Percentiles rank a stretch among this genome's conserved stretches.
These are phyloP conservation scores for Cordyceps farinosa DNA, from an alignment of 2,329 filamentous ascomycete genomes.

Conservation along the genomic window DNA sequence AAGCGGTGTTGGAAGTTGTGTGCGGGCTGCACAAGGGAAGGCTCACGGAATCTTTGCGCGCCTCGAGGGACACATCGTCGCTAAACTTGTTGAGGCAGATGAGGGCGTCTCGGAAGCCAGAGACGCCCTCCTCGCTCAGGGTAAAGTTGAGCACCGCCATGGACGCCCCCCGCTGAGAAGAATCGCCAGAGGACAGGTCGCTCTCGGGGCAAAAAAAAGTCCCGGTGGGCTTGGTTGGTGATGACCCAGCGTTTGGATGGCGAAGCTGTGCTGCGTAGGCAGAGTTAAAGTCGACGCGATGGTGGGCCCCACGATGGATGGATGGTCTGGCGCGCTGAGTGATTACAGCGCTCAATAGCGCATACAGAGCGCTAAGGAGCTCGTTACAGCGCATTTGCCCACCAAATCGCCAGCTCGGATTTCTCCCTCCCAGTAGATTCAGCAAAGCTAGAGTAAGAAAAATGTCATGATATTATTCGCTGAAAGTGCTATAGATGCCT, in stretches of 20 bases:
- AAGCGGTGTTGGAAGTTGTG: neutral
- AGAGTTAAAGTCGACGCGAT: neutral
- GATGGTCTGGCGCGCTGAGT: neutral
- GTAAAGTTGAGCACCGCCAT: constrained; percentile 70
- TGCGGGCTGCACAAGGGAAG: neutral
- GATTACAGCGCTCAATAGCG: neutral
- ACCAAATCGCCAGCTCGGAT: neutral
- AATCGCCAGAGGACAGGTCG: no score
- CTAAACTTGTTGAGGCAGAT: constrained; percentile 75
- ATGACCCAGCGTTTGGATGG: neutral
- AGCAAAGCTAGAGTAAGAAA: neutral
- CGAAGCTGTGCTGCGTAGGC: neutral
- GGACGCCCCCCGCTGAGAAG: neutral
- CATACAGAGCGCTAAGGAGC: neutral
- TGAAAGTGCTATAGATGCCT: neutral
- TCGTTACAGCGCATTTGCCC: neutral
- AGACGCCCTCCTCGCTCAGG: constrained; percentile 68
- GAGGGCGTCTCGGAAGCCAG: constrained; percentile 67
- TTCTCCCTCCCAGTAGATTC: no score
- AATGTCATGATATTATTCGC: neutral
- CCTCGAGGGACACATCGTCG: constrained; percentile 73
- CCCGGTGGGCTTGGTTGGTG: neutral
- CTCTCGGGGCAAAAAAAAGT: neutral
- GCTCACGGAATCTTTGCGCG: constrained; percentile 61
- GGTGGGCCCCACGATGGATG: neutral